A percentile compares a stretch with the other conserved stretches of the same genome.
Evolutionary conservation across 1,284 basidiomycete genomes (phyloP).

Genomic region (Cryptococcus jaspeensis): DNA sequence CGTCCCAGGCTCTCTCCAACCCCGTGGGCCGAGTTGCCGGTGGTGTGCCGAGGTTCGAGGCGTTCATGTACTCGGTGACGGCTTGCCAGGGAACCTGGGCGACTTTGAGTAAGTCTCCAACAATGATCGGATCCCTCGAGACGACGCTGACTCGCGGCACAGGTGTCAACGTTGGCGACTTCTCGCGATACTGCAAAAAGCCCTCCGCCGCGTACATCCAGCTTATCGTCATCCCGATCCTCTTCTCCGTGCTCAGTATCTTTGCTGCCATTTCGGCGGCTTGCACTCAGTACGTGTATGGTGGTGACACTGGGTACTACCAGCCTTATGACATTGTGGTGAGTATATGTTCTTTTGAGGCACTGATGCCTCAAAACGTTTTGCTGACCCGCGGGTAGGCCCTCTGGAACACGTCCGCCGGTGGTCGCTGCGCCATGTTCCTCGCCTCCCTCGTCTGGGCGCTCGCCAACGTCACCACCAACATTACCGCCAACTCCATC

Average conservation of each 20-base stretch:
- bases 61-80: conserved; percentile 40
- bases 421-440: conserved; percentile 67
- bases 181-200: conserved; percentile 50
- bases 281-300: conserved; percentile 61
- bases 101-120: conserved; percentile 29
- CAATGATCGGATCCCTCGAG: background rate
- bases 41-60: conserved; percentile 35
- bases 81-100: conserved; percentile 41
- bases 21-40: conserved; percentile 27
- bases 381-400: conserved; percentile 55
- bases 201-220: conserved; percentile 59
- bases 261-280: conserved; percentile 65
- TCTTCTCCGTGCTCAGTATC: conserved; percentile 62
- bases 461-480: conserved; percentile 68
- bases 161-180: conserved; percentile 70
- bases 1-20: conserved; percentile 57
- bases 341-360: conserved; percentile 54
- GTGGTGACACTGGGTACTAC: conserved; percentile 41
- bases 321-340: conserved; percentile 46
- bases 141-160: conserved; percentile 28
- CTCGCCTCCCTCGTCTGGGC: conserved; percentile 68
- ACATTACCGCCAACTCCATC: conserved; percentile 65
- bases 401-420: conserved; percentile 62
- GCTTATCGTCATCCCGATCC: conserved; percentile 65
- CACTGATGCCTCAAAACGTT: background rate